phyloP scores from a whole-genome alignment of 2,329 filamentous ascomycete species.

The Diaporthe aspalathi region DNA sequence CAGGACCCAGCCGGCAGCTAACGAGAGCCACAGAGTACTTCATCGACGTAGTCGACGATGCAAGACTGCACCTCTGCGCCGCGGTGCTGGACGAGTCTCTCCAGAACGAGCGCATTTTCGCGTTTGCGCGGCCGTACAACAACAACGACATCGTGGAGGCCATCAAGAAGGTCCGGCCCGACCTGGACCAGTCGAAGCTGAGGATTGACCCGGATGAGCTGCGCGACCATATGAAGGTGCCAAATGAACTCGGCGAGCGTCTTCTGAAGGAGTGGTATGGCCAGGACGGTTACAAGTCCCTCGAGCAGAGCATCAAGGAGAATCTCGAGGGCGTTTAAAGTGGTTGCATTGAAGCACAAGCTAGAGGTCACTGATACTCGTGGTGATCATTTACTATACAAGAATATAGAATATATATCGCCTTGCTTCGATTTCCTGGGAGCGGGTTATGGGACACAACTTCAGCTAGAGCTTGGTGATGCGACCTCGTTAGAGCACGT shows the following conservation, averaged over 20 bases:
- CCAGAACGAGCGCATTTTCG: slow-evolving; percentile 32
- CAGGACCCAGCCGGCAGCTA: not conserved
- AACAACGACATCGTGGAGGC: not conserved
- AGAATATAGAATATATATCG: too few relatives aligned
- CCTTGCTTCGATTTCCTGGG: not conserved
- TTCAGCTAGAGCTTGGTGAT: not conserved
- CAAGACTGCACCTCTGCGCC: slow-evolving; percentile 25
- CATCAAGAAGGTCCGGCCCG: slow-evolving; percentile 13
- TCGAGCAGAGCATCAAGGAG: slow-evolving; percentile 30
- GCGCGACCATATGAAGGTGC: slow-evolving; percentile 17
- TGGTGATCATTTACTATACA: too few relatives aligned
- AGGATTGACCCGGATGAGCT: slow-evolving; percentile 16
- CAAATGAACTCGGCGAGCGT: slow-evolving; percentile 21
- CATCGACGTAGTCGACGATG: slow-evolving; percentile 18
- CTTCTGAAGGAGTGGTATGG: slow-evolving; percentile 42
- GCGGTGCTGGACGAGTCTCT: slow-evolving; percentile 25
- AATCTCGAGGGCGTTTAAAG: slow-evolving; percentile 8
- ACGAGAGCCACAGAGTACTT: not conserved
- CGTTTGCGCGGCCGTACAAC: not conserved
- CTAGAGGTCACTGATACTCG: not conserved
- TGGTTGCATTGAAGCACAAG: not conserved
- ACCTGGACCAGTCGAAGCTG: slow-evolving; percentile 8
- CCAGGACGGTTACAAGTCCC: slow-evolving; percentile 37
- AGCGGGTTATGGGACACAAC: not conserved
- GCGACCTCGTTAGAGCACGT: not conserved